These are phyloP conservation scores for Lentinus brumalis DNA, from an alignment of 768 basidiomycete genomes.

Conservation along the genomic window DNA sequence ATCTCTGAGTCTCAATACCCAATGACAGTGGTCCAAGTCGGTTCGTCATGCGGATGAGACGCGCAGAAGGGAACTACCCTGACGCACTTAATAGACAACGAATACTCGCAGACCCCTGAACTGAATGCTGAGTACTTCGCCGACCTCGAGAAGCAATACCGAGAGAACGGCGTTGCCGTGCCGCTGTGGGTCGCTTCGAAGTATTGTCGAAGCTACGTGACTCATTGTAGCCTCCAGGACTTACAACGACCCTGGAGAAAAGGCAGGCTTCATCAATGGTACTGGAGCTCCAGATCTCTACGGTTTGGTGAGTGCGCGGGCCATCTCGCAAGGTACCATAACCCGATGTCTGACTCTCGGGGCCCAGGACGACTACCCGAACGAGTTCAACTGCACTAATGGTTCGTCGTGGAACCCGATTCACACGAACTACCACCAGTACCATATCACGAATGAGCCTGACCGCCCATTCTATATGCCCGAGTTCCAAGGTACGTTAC, in stretches of 20 bases:
- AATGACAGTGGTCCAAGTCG: conserved; percentile 55
- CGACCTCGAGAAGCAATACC: conserved; percentile 20
- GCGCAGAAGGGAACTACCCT: conserved; percentile 9
- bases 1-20: background rate
- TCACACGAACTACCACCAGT: conserved; percentile 59
- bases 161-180: conserved; percentile 19
- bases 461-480: conserved; percentile 71
- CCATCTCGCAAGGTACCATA: too few species aligned
- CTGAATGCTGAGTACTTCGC: conserved; percentile 28
- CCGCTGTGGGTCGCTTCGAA: conserved; percentile 20
- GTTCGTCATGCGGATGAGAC: conserved; percentile 43
- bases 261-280: conserved; percentile 29
- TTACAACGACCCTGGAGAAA: conserved; percentile 31
- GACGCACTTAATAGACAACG: conserved; percentile 57
- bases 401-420: conserved; percentile 67
- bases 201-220: background rate
- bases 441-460: conserved; percentile 52
- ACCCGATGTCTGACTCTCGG: conserved; percentile 28
- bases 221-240: conserved; percentile 10
- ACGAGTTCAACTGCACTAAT: conserved; percentile 79
- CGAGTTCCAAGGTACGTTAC: conserved; percentile 35
- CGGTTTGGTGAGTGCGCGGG: conserved; percentile 18
- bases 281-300: conserved; percentile 32
- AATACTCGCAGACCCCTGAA: conserved; percentile 57
- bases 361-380: conserved; percentile 70